phyloP scores from a whole-genome alignment of 2,329 filamentous ascomycete genomes.

The Ceratocystiopsis minuta region DNA sequence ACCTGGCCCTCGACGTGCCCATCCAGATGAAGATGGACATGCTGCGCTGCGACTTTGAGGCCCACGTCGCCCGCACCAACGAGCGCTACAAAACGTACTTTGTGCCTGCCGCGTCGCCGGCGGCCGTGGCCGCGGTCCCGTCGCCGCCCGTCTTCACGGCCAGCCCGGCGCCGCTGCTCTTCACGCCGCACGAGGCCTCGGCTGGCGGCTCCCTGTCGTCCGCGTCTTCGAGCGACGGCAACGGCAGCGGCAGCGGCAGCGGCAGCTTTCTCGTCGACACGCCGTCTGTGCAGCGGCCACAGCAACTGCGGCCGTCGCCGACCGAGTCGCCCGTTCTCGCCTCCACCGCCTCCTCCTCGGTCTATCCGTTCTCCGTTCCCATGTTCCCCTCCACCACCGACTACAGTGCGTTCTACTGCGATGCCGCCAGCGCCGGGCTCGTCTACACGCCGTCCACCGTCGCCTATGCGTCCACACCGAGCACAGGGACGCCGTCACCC shows the following conservation, averaged over 20 bases:
- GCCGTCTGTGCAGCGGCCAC: no score
- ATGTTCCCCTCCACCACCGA: constrained; percentile 9
- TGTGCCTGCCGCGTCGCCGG: constrained; percentile 14
- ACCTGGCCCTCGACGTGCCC: constrained; percentile 26
- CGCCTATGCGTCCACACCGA: no score
- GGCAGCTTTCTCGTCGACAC: constrained; percentile 4
- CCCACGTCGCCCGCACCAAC: constrained; percentile 27
- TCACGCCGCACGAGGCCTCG: constrained; percentile 10
- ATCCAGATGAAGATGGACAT: constrained; percentile 26
- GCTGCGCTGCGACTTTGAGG: constrained; percentile 10
- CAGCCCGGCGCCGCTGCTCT: constrained; percentile 22
- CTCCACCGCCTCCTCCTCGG: constrained; percentile 12
- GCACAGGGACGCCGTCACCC: no score
- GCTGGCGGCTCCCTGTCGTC: no score
- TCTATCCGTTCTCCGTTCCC: constrained; percentile 4
- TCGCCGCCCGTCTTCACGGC: constrained; percentile 27
- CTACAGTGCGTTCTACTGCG: neutral
- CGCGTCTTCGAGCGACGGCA: constrained; percentile 16
- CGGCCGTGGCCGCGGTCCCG: constrained; percentile 11
- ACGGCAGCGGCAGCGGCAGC: constrained; percentile 2
- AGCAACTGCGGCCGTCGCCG: constrained; percentile 2
- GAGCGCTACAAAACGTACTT: constrained; percentile 44
- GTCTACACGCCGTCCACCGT: no score
- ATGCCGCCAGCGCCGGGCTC: no score
- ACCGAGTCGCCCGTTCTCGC: constrained; percentile 11